A percentile compares a stretch with the other conserved stretches of the same genome.
Evolutionary conservation across 2,329 filamentous ascomycete genomes (phyloP).

Genomic region (Sphaerostilbella broomeana): DNA sequence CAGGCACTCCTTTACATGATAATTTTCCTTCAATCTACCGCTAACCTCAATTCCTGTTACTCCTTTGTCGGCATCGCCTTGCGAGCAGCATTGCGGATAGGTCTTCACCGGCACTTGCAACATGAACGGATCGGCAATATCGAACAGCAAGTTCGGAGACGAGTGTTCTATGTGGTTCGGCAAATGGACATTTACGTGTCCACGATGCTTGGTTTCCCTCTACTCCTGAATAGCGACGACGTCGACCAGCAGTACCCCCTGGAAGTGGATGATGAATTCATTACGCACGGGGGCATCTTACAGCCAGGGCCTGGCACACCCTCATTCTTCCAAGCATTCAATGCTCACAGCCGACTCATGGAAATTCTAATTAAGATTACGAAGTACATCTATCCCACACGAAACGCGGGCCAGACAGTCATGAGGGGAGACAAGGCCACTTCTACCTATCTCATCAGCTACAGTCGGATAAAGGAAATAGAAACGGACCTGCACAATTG

Average conservation of each 20-base stretch:
- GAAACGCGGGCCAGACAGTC: conserved; percentile 44
- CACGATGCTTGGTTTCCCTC: conserved; percentile 58
- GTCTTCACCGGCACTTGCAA: conserved; percentile 66
- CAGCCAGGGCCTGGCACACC: conserved; percentile 49
- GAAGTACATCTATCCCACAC: conserved; percentile 59
- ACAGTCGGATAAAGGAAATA: conserved; percentile 56
- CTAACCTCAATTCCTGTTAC: conserved; percentile 73
- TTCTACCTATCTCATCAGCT: conserved; percentile 57
- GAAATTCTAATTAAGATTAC: conserved; percentile 58
- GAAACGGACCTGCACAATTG: conserved; percentile 58
- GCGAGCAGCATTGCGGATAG: conserved; percentile 68
- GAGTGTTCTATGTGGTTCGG: conserved; percentile 61
- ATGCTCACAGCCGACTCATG: conserved; percentile 59
- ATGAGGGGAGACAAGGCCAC: conserved; percentile 36
- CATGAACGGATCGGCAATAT: conserved; percentile 56
- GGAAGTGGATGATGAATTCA: conserved; percentile 61
- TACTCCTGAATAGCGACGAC: conserved; percentile 57
- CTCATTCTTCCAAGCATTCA: conserved; percentile 58
- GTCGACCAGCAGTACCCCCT: conserved; percentile 60
- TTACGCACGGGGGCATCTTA: conserved; percentile 51
- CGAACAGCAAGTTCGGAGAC: conserved; percentile 56
- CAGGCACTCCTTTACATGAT: conserved; percentile 76
- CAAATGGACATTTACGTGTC: conserved; percentile 68
- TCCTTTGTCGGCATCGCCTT: conserved; percentile 73
- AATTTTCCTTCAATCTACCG: conserved; percentile 72